These are phyloP conservation scores for Neonothopanus nambi DNA, from an alignment of 1,284 basidiomycete species.

Conservation along the genomic window DNA sequence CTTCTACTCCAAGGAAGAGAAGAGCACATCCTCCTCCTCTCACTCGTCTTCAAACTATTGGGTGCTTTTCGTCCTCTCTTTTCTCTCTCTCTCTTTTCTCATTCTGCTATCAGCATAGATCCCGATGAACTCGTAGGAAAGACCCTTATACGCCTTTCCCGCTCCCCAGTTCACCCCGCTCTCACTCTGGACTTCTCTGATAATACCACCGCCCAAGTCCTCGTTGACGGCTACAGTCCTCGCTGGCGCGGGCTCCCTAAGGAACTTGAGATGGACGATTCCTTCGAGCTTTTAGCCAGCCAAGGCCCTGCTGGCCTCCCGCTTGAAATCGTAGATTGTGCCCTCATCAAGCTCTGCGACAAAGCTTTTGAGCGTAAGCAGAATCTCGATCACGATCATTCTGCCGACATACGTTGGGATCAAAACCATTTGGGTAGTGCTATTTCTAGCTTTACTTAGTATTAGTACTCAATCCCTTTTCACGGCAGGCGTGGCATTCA, in stretches of 20 bases:
- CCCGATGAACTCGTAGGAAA: slow-evolving; percentile 53
- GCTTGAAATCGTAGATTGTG: slow-evolving; percentile 48
- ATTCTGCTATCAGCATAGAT: slow-evolving; percentile 38
- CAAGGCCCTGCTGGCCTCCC: slow-evolving; percentile 35
- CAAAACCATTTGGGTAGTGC: slow-evolving; percentile 52
- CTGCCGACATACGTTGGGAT: slow-evolving; percentile 45
- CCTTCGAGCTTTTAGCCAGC: slow-evolving; percentile 37
- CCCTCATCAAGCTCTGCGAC: slow-evolving; percentile 55
- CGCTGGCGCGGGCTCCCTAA: slow-evolving; percentile 55
- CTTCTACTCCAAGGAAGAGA: slow-evolving; percentile 22
- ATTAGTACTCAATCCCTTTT: slow-evolving; percentile 17
- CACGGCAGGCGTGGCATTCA: slow-evolving; percentile 33
- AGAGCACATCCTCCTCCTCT: slow-evolving; percentile 32
- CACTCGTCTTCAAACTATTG: slow-evolving; percentile 22
- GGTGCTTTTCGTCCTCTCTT: slow-evolving; percentile 29
- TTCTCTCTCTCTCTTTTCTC: not conserved
- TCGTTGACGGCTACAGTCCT: slow-evolving; percentile 63
- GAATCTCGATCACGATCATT: slow-evolving; percentile 14
- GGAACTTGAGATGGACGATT: slow-evolving; percentile 54
- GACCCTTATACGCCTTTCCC: slow-evolving; percentile 45
- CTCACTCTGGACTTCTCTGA: slow-evolving; percentile 59
- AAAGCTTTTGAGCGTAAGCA: slow-evolving; percentile 50
- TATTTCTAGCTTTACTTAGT: slow-evolving; percentile 44
- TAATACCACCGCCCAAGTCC: slow-evolving; percentile 52
- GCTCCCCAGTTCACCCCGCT: slow-evolving; percentile 54